A percentile compares a stretch with the other conserved stretches of the same genome.
These are phyloP conservation scores for Macrolepiota fuliginosa DNA, from an alignment of 768 basidiomycete species.

Conservation along the genomic window DNA sequence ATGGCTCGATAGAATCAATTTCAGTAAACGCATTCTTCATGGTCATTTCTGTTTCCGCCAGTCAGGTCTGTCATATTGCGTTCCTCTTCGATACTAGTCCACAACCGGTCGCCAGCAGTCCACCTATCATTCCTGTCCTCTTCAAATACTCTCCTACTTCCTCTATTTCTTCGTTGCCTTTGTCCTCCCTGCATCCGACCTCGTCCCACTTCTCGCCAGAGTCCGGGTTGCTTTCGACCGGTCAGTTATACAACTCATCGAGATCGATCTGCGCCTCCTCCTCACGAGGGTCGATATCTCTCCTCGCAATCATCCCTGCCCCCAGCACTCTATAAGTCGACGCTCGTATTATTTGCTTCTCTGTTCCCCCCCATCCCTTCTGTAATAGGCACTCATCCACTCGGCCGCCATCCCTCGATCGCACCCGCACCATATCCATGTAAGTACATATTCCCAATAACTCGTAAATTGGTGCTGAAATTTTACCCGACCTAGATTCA, in stretches of 20 bases:
- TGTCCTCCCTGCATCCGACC: neutral
- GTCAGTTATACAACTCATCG: constrained; percentile 4
- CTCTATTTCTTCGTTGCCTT: neutral
- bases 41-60: neutral
- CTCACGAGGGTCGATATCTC: neutral
- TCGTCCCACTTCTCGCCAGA: neutral
- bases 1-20: constrained; percentile 8
- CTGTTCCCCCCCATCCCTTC: neutral
- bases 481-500: constrained; percentile 10
- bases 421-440: neutral
- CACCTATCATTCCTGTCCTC: neutral
- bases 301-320: neutral
- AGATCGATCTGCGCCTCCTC: constrained; percentile 11
- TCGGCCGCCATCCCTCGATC: constrained; percentile 9
- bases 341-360: neutral
- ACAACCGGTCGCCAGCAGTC: constrained; percentile 6
- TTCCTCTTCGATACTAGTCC: constrained; percentile 11
- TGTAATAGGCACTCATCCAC: neutral
- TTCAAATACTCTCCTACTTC: neutral
- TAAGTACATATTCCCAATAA: constrained; percentile 9
- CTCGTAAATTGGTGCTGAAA: neutral
- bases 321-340: constrained; percentile 3
- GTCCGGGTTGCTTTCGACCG: neutral
- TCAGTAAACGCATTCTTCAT: constrained; percentile 5
- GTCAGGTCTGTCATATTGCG: constrained; percentile 3